Evolutionary conservation across 1,284 basidiomycete species (phyloP).

Genomic region (Microbotryum silenes-acaulis): DNA sequence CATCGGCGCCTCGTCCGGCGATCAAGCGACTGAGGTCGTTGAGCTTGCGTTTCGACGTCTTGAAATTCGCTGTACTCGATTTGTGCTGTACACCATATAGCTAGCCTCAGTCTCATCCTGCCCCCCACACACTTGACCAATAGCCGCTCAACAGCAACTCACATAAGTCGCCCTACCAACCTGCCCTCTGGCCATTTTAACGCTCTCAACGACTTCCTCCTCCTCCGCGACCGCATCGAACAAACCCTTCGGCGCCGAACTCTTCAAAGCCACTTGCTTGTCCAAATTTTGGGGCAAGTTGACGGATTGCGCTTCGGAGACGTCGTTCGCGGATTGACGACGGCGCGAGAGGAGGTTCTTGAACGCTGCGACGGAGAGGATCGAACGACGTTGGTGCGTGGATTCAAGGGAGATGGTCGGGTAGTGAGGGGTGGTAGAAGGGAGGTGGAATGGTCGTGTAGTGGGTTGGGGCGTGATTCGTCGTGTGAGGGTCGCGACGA

Average conservation of each 20-base stretch:
- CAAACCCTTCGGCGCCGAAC: constrained; percentile 9
- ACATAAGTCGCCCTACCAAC: constrained; percentile 17
- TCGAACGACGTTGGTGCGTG: constrained; percentile 7
- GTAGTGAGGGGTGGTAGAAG: too few species aligned
- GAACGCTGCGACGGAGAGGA: constrained; percentile 14
- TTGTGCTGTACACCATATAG: constrained; percentile 55
- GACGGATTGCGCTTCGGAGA: background rate
- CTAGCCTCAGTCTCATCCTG: too few species aligned
- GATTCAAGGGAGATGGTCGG: background rate
- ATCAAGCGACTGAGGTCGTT: constrained; percentile 83
- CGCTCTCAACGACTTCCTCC: constrained; percentile 12
- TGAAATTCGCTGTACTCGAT: constrained; percentile 83
- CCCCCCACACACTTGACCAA: too few species aligned
- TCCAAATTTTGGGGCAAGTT: background rate
- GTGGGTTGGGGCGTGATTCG: too few species aligned
- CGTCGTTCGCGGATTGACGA: background rate
- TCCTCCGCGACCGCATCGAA: constrained; percentile 19
- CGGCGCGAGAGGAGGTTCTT: constrained; percentile 8
- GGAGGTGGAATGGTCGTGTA: too few species aligned
- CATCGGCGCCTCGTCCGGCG: constrained; percentile 78
- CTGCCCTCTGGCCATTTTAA: background rate
- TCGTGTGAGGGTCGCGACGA: too few species aligned
- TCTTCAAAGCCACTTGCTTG: background rate
- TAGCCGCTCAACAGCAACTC: too few species aligned
- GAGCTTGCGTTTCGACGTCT: constrained; percentile 85